Base-by-base conservation (phyloP, 2,329 filamentous ascomycete species). In the Botrytis hyacinthi region DNA sequence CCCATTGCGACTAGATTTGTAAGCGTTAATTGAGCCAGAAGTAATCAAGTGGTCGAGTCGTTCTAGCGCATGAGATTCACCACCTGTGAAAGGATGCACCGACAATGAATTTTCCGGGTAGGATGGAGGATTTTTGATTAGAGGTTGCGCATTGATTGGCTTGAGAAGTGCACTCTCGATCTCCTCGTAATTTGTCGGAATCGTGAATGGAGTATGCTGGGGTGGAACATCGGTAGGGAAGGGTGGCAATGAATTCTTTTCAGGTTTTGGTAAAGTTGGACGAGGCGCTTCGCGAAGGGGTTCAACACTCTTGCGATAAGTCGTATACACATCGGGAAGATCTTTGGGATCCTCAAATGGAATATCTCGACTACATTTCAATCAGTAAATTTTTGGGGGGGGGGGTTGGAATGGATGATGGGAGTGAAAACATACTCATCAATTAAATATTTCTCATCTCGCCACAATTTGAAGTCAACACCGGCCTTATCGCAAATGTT, bases 391-490 rank as follows among this genome's bases (percentile, higher is more conserved):
- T 57, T 29, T 48, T 37, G 18, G 18, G 26, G 18, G 26, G 29
- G 67, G 32, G 37, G 67, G 37, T 32, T 65, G 35, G 59, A 42
- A 61, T 35, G 26, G 35, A 68, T 44, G 66, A 61, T 35, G 26
- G 37, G 69, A 42, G 66, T 26, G 6, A 12, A 22, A 67, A 87
- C 91, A 82, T 84, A 95, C 93, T 95, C 92, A 78, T 95, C 91
- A 69, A 95, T 85, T 74, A 90, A 90, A 77, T 93, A 95, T 80
- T 95, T 95, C 81, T 94, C 92, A 77, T 95, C 92, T 0, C 82
- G 81, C 88, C 90, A 94, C 1, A 90, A 74, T 79, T 88, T 87
- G 80, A 93, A 93, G 1, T 89, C 85, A 6, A 90, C 84, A 0
- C 84, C 85, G 4, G 85, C 82, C 20, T 85, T 80, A 35, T 86